A percentile compares a stretch with the other conserved stretches of the same genome.
These are phyloP conservation scores for Pisolithus tinctorius DNA, from an alignment of 768 basidiomycete genomes.

Conservation along the genomic window DNA sequence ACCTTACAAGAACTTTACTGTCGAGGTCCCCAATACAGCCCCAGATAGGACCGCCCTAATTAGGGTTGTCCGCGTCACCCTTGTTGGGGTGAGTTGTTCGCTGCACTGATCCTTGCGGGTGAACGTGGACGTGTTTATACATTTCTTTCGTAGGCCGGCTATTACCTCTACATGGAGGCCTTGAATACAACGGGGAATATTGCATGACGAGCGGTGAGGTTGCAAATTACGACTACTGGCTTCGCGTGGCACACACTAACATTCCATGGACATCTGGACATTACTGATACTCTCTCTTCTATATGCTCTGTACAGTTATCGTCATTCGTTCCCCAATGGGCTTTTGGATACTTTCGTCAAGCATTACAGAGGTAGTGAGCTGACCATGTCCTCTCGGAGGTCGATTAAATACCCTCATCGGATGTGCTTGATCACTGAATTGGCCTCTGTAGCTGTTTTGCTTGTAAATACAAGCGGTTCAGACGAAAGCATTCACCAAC, in stretches of 20 bases:
- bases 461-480: too few species aligned
- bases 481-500: too few species aligned
- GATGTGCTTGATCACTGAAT: too few species aligned
- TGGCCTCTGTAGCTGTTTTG: too few species aligned
- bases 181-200: conserved; percentile 26
- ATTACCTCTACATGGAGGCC: conserved; percentile 24
- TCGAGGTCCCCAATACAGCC: conserved; percentile 29
- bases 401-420: too few species aligned
- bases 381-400: too few species aligned
- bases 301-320: too few species aligned
- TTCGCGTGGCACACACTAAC: neutral
- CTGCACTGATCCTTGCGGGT: neutral
- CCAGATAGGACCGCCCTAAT: conserved; percentile 29
- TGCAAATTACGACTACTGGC: neutral
- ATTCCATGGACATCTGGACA: neutral
- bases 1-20: conserved; percentile 41
- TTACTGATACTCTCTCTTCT: too few species aligned
- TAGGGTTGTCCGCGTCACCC: conserved; percentile 30
- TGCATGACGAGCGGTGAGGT: conserved; percentile 4
- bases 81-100: conserved; percentile 33
- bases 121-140: neutral
- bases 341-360: too few species aligned
- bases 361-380: too few species aligned
- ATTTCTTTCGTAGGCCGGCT: conserved; percentile 23
- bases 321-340: too few species aligned